Conservation (phyloP, 2,329 filamentous ascomycete genomes). For the Pseudocercospora pini-densiflorae region DNA sequence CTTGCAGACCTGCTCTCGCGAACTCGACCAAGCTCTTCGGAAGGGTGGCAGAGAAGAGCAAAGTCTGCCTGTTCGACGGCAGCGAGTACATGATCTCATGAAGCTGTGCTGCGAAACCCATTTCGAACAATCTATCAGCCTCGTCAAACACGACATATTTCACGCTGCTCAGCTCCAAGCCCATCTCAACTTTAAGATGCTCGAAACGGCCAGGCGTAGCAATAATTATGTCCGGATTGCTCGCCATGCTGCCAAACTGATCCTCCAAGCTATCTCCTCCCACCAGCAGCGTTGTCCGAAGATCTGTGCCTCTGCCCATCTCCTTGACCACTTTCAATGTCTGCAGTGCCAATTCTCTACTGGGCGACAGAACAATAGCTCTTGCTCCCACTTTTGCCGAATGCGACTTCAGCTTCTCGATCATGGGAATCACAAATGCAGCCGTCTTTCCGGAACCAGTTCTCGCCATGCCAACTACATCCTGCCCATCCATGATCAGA, state of each 20-base stretch:
- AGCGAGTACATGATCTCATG: constrained; percentile 91
- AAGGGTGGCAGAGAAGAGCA: constrained; percentile 93
- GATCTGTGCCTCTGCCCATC: constrained; percentile 83
- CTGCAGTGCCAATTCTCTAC: constrained; percentile 91
- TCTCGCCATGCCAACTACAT: constrained; percentile 98
- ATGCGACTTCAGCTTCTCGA: constrained; percentile 88
- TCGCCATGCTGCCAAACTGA: constrained; percentile 89
- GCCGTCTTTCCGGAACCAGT: constrained; percentile 99
- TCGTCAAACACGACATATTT: constrained; percentile 97
- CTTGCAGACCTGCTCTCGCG: constrained; percentile 87
- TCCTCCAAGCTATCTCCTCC: constrained; percentile 96
- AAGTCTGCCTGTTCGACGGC: constrained; percentile 81
- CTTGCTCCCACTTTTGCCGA: constrained; percentile 84
- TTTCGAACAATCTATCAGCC: constrained; percentile 94
- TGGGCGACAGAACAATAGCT: constrained; percentile 87
- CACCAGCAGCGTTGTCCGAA: constrained; percentile 87
- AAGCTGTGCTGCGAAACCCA: constrained; percentile 95
- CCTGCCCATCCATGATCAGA: constrained; percentile 82
- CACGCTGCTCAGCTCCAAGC: constrained; percentile 84
- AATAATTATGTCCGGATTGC: constrained; percentile 96
- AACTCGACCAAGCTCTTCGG: constrained; percentile 96
- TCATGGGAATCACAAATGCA: constrained; percentile 98
- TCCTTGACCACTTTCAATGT: constrained; percentile 97
- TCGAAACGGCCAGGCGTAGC: constrained; percentile 95
- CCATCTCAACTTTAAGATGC: constrained; percentile 97